Conservation (phyloP, 371 early-diverging fungal species). For the Rhizopus microsporus region DNA sequence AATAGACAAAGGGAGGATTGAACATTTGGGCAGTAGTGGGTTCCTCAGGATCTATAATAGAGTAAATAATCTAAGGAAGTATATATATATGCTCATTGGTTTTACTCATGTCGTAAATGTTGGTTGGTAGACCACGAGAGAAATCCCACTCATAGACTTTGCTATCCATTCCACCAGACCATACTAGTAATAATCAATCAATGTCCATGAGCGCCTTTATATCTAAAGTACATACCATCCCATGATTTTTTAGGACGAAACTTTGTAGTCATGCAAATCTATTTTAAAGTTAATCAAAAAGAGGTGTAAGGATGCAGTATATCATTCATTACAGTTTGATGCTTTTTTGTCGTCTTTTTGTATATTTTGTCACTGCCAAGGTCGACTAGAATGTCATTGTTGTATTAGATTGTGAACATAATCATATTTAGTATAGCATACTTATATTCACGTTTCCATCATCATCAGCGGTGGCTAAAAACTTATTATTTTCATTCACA, state of each 20-base stretch:
- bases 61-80: background rate
- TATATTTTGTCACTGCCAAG: conserved; percentile 38
- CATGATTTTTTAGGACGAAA: conserved; percentile 47
- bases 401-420: background rate
- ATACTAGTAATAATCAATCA: conserved; percentile 24
- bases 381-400: conserved; percentile 33
- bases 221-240: conserved; percentile 34
- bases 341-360: conserved; percentile 44
- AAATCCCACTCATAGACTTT: conserved; percentile 49
- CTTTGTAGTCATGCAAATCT: conserved; percentile 50
- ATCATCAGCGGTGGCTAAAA: conserved; percentile 47
- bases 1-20: conserved; percentile 53
- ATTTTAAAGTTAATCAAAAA: background rate
- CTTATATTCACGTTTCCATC: conserved; percentile 43
- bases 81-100: background rate
- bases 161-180: conserved; percentile 55
- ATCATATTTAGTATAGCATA: conserved; percentile 9
- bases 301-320: background rate
- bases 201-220: background rate
- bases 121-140: conserved; percentile 33
- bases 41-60: conserved; percentile 27
- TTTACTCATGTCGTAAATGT: conserved; percentile 38
- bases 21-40: conserved; percentile 44
- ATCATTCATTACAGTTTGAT: conserved; percentile 27
- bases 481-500: conserved; percentile 40